Percentiles rank a stretch among this genome's conserved stretches.
Conservation (phyloP, 768 basidiomycete species). For the Sutorius australiensis region DNA sequence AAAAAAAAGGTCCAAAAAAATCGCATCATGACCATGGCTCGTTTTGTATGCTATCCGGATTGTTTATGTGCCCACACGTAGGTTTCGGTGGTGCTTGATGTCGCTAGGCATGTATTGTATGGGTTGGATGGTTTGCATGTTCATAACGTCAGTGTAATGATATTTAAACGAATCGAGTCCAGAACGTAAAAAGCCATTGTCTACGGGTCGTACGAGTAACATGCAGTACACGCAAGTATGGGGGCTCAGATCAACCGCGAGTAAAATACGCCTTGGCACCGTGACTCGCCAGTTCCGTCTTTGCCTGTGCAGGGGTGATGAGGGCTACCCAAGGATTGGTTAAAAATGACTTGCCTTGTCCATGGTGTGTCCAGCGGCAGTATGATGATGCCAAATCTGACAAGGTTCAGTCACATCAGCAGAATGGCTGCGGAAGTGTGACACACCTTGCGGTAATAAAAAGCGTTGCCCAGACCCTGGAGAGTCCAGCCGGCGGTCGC, state of each 20-base stretch:
- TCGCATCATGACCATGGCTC: conserved; percentile 18
- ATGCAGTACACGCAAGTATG: conserved; percentile 8
- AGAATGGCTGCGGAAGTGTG: conserved; percentile 12
- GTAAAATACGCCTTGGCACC: conserved; percentile 89
- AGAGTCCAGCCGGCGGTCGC: conserved; percentile 85
- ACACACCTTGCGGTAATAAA: conserved; percentile 73
- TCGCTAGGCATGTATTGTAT: conserved; percentile 8
- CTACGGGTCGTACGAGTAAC: conserved; percentile 14
- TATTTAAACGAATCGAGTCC: conserved; percentile 10
- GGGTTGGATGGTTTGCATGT: neutral
- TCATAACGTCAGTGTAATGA: conserved; percentile 10
- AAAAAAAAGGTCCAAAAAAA: conserved; percentile 23
- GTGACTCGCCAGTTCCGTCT: conserved; percentile 74
- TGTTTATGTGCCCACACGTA: conserved; percentile 83
- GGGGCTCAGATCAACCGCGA: conserved; percentile 50
- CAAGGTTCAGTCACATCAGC: conserved; percentile 5
- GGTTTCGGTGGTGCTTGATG: conserved; percentile 9
- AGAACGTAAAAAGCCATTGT: neutral
- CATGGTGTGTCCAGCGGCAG: conserved; percentile 81
- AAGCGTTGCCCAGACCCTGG: conserved; percentile 79
- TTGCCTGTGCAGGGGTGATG: conserved; percentile 52
- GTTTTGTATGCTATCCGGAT: conserved; percentile 40
- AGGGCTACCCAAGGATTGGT: neutral
- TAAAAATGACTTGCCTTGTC: conserved; percentile 57
- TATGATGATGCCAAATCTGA: conserved; percentile 77